Evolutionary conservation across 805 yeast species (phyloP).

Genomic region (Wickerhamiella galacta): DNA sequence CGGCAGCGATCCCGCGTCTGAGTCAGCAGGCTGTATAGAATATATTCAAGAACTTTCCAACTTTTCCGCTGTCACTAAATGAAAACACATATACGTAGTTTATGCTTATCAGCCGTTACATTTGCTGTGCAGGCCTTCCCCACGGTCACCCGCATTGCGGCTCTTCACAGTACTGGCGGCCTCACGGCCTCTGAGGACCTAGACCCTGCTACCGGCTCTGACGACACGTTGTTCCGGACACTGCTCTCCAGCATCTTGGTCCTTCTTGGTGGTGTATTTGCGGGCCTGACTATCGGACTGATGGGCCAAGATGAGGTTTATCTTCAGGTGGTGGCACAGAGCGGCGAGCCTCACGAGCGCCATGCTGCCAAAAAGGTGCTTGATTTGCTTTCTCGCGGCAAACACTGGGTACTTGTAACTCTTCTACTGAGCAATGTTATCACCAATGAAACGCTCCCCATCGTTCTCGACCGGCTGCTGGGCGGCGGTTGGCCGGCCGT

Average conservation of each 20-base stretch:
- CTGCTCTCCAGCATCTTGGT: conserved; percentile 20
- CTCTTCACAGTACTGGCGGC: neutral
- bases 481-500: conserved; percentile 99
- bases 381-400: conserved; percentile 57
- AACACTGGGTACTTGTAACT: conserved; percentile 93
- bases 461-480: conserved; percentile 75
- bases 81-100: conserved; percentile 5
- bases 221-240: conserved; percentile 6
- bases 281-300: conserved; percentile 64
- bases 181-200: neutral
- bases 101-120: neutral
- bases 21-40: too few species aligned
- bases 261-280: conserved; percentile 25
- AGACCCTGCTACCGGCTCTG: neutral
- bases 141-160: neutral
- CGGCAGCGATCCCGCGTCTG: too few species aligned
- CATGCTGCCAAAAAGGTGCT: conserved; percentile 57
- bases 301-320: conserved; percentile 98
- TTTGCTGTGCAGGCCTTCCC: conserved; percentile 1
- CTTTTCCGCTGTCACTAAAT: conserved; percentile 1
- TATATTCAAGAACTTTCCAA: too few species aligned
- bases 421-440: conserved; percentile 70
- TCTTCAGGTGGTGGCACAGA: conserved; percentile 69
- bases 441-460: conserved; percentile 88
- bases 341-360: conserved; percentile 57